Evolutionary conservation across 2,329 filamentous ascomycete genomes (phyloP).

Genomic region (Hypomyces perniciosus): DNA sequence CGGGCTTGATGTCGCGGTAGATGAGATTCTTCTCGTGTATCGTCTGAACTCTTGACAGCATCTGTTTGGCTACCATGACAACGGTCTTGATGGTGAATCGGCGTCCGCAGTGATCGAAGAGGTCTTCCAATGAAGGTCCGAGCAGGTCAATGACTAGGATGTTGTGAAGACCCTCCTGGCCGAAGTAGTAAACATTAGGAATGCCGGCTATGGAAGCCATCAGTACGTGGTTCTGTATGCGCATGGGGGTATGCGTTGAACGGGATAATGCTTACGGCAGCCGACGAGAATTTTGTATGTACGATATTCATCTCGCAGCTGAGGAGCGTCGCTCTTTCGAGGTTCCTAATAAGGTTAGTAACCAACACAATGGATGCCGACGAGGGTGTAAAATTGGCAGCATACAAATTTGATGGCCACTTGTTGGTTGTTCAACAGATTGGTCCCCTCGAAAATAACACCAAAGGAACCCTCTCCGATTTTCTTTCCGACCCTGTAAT

Average conservation of each 20-base stretch:
- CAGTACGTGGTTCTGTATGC: conserved; percentile 14
- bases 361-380: background rate
- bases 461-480: conserved; percentile 98
- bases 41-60: conserved; percentile 86
- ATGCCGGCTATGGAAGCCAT: conserved; percentile 67
- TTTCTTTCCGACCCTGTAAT: conserved; percentile 98
- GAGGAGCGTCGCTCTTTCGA: conserved; percentile 95
- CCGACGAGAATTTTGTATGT: conserved; percentile 99
- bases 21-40: conserved; percentile 99
- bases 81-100: conserved; percentile 96
- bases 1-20: conserved; percentile 98
- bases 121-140: conserved; percentile 88
- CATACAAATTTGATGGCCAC: conserved; percentile 98
- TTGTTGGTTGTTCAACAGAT: conserved; percentile 97
- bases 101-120: conserved; percentile 95
- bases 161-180: conserved; percentile 96
- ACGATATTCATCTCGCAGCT: conserved; percentile 95
- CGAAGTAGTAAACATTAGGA: conserved; percentile 99
- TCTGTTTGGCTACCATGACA: conserved; percentile 98
- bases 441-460: conserved; percentile 98
- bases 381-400: conserved; percentile 21
- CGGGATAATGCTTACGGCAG: conserved; percentile 66
- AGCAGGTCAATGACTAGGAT: conserved; percentile 97
- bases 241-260: background rate
- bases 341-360: conserved; percentile 62